These are phyloP conservation scores for Penicillium brasilianum DNA, from an alignment of 2,329 filamentous ascomycete genomes.

Conservation along the genomic window DNA sequence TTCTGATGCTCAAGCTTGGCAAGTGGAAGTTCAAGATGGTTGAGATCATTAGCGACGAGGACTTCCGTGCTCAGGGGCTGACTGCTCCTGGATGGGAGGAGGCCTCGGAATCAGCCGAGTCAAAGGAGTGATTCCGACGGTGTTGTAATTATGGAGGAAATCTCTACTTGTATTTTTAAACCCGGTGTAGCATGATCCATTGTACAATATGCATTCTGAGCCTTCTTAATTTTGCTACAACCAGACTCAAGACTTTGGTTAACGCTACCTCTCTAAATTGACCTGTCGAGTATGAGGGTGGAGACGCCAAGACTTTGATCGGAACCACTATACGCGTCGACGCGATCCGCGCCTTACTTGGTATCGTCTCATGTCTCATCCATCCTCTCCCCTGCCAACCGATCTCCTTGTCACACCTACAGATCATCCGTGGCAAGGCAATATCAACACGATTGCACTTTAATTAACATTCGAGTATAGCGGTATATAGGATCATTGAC, in stretches of 20 bases:
- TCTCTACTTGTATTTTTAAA: slow-evolving; percentile 23
- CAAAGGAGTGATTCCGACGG: slow-evolving; percentile 6
- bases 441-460: not conserved
- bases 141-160: not conserved
- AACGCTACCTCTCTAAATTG: not conserved
- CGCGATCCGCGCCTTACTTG: slow-evolving; percentile 38
- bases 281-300: not conserved
- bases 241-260: not conserved
- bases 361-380: slow-evolving; percentile 16
- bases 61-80: slow-evolving; percentile 55
- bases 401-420: not conserved
- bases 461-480: not conserved
- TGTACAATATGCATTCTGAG: slow-evolving; percentile 43
- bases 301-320: slow-evolving; percentile 10
- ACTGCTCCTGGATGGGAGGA: slow-evolving; percentile 58
- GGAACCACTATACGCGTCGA: slow-evolving; percentile 48
- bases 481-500: slow-evolving; percentile 12
- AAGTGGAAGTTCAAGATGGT: slow-evolving; percentile 67
- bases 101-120: slow-evolving; percentile 20
- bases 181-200: slow-evolving; percentile 15
- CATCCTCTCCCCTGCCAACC: slow-evolving; percentile 9
- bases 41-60: slow-evolving; percentile 59
- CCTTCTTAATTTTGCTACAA: not conserved
- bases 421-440: slow-evolving; percentile 2
- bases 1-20: slow-evolving; percentile 62